These are phyloP conservation scores for Apiotrichum siamense DNA, from an alignment of 1,284 basidiomycete species.

Conservation along the genomic window DNA sequence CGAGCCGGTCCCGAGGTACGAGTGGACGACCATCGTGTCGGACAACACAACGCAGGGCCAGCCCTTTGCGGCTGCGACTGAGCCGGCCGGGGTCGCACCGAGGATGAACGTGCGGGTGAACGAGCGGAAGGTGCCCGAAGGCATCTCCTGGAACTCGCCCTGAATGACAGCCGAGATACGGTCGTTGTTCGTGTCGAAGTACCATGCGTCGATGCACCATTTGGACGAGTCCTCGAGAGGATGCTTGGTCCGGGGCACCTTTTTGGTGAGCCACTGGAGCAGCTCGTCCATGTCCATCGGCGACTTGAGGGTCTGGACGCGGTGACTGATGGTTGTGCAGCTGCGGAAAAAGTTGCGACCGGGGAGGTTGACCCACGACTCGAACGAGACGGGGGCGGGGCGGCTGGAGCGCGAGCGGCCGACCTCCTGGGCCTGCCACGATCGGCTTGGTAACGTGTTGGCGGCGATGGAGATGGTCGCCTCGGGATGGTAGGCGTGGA, in stretches of 20 bases:
- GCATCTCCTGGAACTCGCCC: conserved; percentile 78
- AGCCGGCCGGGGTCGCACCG: conserved; percentile 69
- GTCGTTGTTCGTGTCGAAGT: conserved; percentile 53
- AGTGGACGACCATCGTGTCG: conserved; percentile 76
- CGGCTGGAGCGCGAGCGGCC: conserved; percentile 53
- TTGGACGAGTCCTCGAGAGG: conserved; percentile 64
- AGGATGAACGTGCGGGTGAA: conserved; percentile 91
- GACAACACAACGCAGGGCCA: conserved; percentile 89
- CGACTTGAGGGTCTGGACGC: conserved; percentile 64
- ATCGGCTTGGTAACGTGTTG: conserved; percentile 73
- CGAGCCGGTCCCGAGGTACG: conserved; percentile 72
- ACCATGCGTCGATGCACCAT: conserved; percentile 86
- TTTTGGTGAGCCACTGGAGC: conserved; percentile 47
- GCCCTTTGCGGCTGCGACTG: conserved; percentile 65
- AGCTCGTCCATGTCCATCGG: conserved; percentile 57
- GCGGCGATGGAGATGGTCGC: conserved; percentile 84
- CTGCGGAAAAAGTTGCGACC: conserved; percentile 73
- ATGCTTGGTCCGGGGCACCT: conserved; percentile 73
- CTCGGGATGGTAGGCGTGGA: conserved; percentile 69
- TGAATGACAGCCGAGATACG: conserved; percentile 76
- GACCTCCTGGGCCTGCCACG: conserved; percentile 22
- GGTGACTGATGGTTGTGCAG: conserved; percentile 57
- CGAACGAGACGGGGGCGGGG: conserved; percentile 69
- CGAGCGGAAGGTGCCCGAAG: conserved; percentile 57
- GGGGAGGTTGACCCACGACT: conserved; percentile 59